Conservation (phyloP, 1,139 yeast species). For the Sugiyamaella xylanicola region DNA sequence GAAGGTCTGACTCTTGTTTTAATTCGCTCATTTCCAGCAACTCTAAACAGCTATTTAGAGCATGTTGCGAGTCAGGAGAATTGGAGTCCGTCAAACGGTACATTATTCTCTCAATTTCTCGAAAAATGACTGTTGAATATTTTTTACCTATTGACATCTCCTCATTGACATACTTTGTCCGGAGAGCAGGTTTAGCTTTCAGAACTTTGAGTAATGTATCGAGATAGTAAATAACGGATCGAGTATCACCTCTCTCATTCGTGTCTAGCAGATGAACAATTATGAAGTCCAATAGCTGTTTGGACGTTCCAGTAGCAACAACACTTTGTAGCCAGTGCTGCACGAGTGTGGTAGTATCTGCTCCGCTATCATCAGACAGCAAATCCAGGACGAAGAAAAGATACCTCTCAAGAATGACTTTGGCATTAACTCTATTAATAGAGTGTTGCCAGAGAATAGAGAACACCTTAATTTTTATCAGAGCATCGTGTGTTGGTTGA, state of each 20-base stretch:
- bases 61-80: not conserved
- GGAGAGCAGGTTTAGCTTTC: slow-evolving; percentile 22
- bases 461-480: slow-evolving; percentile 37
- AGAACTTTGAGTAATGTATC: slow-evolving; percentile 24
- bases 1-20: slow-evolving; percentile 19
- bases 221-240: slow-evolving; percentile 22
- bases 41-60: slow-evolving; percentile 5
- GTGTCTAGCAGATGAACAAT: not conserved
- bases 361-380: slow-evolving; percentile 40
- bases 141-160: not conserved
- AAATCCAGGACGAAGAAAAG: slow-evolving; percentile 71
- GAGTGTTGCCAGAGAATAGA: slow-evolving; percentile 48
- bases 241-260: slow-evolving; percentile 1
- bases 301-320: slow-evolving; percentile 36
- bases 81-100: not conserved
- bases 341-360: slow-evolving; percentile 44
- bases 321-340: slow-evolving; percentile 60
- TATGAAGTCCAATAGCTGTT: not conserved
- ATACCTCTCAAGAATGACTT: slow-evolving; percentile 60
- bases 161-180: slow-evolving; percentile 11
- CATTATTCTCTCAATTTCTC: slow-evolving; percentile 2
- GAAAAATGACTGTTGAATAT: not conserved
- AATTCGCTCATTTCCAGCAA: slow-evolving; percentile 13
- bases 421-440: slow-evolving; percentile 45
- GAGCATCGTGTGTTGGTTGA: slow-evolving; percentile 18